Evolutionary conservation across 2,329 filamentous ascomycete species (phyloP), one percentile per base, ranked within the genome.

Genomic region (Ceratocystis huliohia): DNA sequence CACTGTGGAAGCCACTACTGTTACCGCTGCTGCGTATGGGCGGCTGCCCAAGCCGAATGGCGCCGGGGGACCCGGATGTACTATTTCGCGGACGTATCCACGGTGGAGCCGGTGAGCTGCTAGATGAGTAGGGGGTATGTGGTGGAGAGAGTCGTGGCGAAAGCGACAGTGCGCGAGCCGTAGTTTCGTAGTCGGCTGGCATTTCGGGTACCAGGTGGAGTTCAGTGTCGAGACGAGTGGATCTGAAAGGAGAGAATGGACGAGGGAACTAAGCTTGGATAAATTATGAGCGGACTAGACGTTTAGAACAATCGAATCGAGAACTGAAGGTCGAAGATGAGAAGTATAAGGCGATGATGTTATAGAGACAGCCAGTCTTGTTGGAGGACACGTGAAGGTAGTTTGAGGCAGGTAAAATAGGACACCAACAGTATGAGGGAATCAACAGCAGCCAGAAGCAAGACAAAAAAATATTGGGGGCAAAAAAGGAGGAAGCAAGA

Each of bases 181-280:
- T 75, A 67, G 80, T 79, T 59, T 74, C 73, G 73, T 81, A 80
- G 74, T 83, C 78, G 71, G 78, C 77, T 44, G 80, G 79, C 81
- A 83, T 83, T 53, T 53, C 48, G 48, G 10, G 48, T 25, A 41
- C 15, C 37, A 5, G 8, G 48, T 28, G 8, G 48, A n/a, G 48
- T 13, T 28, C 37, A 15, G 37, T 53, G 48, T 53, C 48, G 48
- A 28, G 48, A 53, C 37, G 37, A 53, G 20, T 53, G 48, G 48
- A 53, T 25, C 48, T 53, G 15, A 25, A 28, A 53, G 44, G 33
- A 22, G 44, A 25, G 50, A 28, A 17, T 2, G 5, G 53, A 13
- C 8, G n/a, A 20, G 17, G 25, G 17, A 17, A 22, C 28, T 17
- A 8, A 30, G 56, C 56, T 61, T 37, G 56, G 56, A 62, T 62